Percentiles rank a stretch among this genome's conserved stretches.
Evolutionary conservation across 164 flowering plant genomes (phyloP).

Genomic region (Stephania cephalantha): DNA sequence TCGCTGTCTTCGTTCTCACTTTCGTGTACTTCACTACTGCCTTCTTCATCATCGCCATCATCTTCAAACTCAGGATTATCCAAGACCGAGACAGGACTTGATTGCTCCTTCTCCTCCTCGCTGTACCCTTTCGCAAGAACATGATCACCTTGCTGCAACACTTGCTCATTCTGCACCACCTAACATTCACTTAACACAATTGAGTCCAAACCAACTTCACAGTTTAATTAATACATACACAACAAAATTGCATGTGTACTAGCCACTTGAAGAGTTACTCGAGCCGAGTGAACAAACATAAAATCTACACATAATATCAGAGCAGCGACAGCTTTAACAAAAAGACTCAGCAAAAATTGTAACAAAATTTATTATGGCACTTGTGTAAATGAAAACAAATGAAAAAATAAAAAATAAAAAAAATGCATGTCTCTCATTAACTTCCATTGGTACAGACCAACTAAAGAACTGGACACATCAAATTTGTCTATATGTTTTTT

Average conservation of each 20-base stretch:
- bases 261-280: background rate
- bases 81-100: constrained; percentile 83
- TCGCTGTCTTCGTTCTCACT: constrained; percentile 33
- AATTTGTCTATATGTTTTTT: too few relatives aligned
- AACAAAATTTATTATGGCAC: too few relatives aligned
- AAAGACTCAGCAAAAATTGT: too few relatives aligned
- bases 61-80: constrained; percentile 55
- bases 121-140: constrained; percentile 21
- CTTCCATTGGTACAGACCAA: background rate
- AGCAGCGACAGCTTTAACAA: too few relatives aligned
- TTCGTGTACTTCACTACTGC: constrained; percentile 34
- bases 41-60: constrained; percentile 32
- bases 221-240: background rate
- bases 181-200: background rate
- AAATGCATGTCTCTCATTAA: too few relatives aligned
- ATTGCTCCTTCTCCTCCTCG: constrained; percentile 72
- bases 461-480: background rate
- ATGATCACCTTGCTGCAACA: constrained; percentile 8
- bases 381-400: too few relatives aligned
- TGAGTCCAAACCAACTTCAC: background rate
- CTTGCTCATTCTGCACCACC: constrained; percentile 19
- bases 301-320: too few relatives aligned
- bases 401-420: too few relatives aligned
- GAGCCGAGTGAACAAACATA: too few relatives aligned
- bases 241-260: too few relatives aligned